phyloP scores from a whole-genome alignment of 2,329 filamentous ascomycete genomes.

The Arthrobotrys sinensis region DNA sequence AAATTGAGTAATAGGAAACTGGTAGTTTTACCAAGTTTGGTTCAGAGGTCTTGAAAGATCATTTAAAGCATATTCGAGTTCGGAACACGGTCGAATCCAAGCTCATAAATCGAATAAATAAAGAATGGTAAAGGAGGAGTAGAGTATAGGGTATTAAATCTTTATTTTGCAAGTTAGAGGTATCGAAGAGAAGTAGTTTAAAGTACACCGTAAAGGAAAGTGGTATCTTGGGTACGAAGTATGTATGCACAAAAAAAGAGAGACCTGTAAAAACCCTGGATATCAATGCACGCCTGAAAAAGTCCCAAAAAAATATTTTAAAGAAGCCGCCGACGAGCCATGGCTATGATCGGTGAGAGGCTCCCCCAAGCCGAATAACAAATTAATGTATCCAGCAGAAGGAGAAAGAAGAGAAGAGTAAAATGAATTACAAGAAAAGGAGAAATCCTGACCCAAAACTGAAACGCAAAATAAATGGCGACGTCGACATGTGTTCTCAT shows the following conservation, averaged over 20 bases:
- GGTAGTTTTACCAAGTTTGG: no score
- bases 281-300: conserved; percentile 49
- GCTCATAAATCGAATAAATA: no score
- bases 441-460: conserved; percentile 36
- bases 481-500: conserved; percentile 13
- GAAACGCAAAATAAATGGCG: conserved; percentile 8
- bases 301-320: conserved; percentile 12
- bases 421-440: conserved; percentile 24
- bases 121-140: not conserved
- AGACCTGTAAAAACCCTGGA: conserved; percentile 37
- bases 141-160: conserved; percentile 4
- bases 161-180: conserved; percentile 4
- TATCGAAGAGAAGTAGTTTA: conserved; percentile 22
- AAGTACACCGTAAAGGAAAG: conserved; percentile 31
- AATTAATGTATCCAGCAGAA: conserved; percentile 13
- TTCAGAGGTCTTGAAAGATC: no score
- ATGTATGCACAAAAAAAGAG: conserved; percentile 45
- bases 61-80: no score
- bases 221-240: conserved; percentile 50
- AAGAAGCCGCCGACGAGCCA: conserved; percentile 21
- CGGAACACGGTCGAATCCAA: no score
- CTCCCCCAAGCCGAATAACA: not conserved
- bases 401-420: conserved; percentile 13
- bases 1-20: no score
- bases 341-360: not conserved